Conservation (phyloP, 495 filamentous ascomycete genomes). For the Neurospora intermedia region DNA sequence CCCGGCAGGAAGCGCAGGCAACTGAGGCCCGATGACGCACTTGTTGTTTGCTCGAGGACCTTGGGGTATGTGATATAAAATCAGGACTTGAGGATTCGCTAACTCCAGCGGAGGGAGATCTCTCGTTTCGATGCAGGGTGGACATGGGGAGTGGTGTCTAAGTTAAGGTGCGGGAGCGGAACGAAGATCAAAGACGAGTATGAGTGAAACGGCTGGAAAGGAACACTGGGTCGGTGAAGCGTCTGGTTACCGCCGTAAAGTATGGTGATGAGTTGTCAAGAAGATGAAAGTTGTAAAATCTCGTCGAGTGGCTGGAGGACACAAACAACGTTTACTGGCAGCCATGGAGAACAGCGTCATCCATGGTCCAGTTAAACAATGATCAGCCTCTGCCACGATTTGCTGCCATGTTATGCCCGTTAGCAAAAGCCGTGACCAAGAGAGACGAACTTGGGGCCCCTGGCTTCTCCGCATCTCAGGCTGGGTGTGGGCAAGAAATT, state of each 20-base stretch:
- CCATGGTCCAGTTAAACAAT: neutral
- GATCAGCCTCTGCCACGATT: neutral
- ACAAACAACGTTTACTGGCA: neutral
- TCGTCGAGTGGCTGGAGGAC: neutral
- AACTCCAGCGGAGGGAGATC: constrained; percentile 17
- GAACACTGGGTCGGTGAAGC: constrained; percentile 1
- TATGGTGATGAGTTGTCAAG: constrained; percentile 2
- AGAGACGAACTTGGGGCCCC: neutral
- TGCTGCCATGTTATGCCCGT: constrained; percentile 1
- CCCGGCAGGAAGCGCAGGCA: constrained; percentile 35
- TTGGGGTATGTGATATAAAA: constrained; percentile 11
- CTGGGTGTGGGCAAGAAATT: neutral
- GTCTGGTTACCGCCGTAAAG: neutral
- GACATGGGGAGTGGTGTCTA: neutral
- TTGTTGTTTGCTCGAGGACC: constrained; percentile 16
- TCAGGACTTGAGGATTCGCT: constrained; percentile 19
- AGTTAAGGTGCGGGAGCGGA: neutral
- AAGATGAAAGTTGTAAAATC: neutral
- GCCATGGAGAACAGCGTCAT: neutral
- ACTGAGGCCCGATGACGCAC: constrained; percentile 30
- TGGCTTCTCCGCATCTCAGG: constrained; percentile 9
- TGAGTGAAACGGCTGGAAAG: neutral
- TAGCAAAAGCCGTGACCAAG: constrained; percentile 8
- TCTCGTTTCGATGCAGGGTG: constrained; percentile 9
- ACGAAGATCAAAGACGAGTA: neutral